Conservation (phyloP, 164 flowering plant genomes). For the Berberis vulgaris region DNA sequence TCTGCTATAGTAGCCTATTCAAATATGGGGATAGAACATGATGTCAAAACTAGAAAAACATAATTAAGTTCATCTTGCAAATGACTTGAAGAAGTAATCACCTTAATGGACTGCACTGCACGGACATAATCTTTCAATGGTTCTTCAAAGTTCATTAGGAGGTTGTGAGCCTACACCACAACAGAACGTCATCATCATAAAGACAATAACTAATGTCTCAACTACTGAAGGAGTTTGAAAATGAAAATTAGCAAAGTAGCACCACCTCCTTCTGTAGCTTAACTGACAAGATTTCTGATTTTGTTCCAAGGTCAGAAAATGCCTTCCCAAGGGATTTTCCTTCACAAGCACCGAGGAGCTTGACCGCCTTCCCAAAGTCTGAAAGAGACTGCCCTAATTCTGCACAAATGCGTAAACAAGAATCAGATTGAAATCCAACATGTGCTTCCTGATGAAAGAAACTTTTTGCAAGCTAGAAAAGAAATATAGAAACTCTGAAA, state of each 20-base stretch:
- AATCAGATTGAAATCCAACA: no score
- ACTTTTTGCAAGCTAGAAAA: not conserved
- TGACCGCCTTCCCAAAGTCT: constrained; percentile 91
- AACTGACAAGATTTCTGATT: constrained; percentile 67
- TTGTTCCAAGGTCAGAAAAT: constrained; percentile 82
- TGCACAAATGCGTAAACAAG: constrained; percentile 16
- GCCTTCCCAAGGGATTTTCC: constrained; percentile 81
- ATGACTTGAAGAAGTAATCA: constrained; percentile 4
- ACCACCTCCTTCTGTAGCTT: constrained; percentile 84
- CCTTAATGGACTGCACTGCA: constrained; percentile 97
- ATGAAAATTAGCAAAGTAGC: not conserved
- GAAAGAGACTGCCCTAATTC: constrained; percentile 84
- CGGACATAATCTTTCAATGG: constrained; percentile 97
- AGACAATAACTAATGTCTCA: not conserved
- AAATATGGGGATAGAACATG: not conserved
- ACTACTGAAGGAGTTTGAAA: not conserved
- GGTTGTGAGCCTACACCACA: constrained; percentile 61
- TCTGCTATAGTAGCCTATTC: constrained; percentile 82
- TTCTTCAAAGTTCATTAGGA: constrained; percentile 94
- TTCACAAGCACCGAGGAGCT: constrained; percentile 82
- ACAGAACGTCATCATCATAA: constrained; percentile 4
- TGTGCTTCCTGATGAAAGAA: no score
- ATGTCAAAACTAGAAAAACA: not conserved
- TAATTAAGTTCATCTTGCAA: not conserved
- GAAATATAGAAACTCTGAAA: not conserved